Evolutionary conservation across 164 flowering plant species (phyloP), one percentile per base, ranked within the genome.

Genomic region (Annona squamosa): DNA sequence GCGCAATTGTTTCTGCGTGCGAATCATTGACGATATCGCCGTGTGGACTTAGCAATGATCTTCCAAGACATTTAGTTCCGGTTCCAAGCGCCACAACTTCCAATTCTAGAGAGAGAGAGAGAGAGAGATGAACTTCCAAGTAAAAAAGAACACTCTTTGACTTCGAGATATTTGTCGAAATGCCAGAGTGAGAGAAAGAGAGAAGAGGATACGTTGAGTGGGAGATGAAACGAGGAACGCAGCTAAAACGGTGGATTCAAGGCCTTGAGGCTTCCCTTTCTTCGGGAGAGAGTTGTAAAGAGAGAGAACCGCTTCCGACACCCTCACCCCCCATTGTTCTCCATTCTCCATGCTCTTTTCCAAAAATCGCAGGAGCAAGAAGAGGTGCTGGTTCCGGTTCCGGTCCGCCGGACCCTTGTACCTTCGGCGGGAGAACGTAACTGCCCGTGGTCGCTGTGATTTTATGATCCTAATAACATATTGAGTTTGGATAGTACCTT

Each of bases 221-320:
- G 95, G 92, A 69, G 90, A 88, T 17, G 99, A 95, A 74, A 90
- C n/a, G 79, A 94, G 93, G 76, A 92, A 92, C 5, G 99, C 91
- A 61, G 99, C 92, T 42, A 94, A 78, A 74, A 94, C 96, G 19
- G 97, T 83, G 84, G 88, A 87, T 79, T 92, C 98, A 44, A 87
- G 87, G 37, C 97, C 96, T 78, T 94, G 98, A 73, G 99, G 99
- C 82, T 94, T 94, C 46, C 99, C 99, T 79, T 92, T 94, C 86
- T 94, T 94, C 0, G 98, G 91, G 13, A 92, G 94, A 59, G 92
- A 84, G 4, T 81, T 81, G 80, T 92, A 94, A 7, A 77, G 73
- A 0, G 89, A 77, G 0, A 86, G 68, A 4, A 86, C 99, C 61
- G 84, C 71, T 59, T 84, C 84, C 3, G 96, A 85, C 0, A 91